Evolutionary conservation across 2,329 filamentous ascomycete species (phyloP).

Genomic region (Clarireedia sp.): DNA sequence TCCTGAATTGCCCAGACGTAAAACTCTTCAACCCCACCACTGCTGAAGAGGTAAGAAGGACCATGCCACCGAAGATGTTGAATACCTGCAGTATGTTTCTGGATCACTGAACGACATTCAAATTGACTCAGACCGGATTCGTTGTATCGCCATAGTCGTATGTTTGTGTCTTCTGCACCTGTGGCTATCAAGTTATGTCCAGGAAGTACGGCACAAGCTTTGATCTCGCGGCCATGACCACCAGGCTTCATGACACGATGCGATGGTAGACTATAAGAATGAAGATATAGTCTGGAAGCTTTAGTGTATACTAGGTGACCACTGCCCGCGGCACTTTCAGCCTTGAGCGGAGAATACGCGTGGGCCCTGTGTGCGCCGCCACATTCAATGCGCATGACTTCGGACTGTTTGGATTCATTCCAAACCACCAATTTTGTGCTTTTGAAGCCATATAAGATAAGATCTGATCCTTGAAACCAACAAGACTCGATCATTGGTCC

Average conservation of each 20-base stretch:
- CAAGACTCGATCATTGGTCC: constrained; percentile 70
- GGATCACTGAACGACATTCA: constrained; percentile 52
- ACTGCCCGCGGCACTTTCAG: constrained; percentile 23
- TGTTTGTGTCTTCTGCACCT: constrained; percentile 62
- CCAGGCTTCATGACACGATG: constrained; percentile 53
- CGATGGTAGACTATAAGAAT: constrained; percentile 32
- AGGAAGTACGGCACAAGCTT: constrained; percentile 45
- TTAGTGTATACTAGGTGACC: constrained; percentile 69
- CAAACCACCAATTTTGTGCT: constrained; percentile 74
- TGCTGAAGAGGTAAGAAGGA: constrained; percentile 64
- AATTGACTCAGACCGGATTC: constrained; percentile 2
- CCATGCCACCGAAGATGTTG: constrained; percentile 64
- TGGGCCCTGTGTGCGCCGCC: constrained; percentile 79
- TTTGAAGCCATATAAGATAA: constrained; percentile 75
- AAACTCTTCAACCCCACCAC: constrained; percentile 81
- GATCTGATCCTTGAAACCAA: constrained; percentile 47
- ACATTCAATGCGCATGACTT: constrained; percentile 67
- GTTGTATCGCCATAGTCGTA: constrained; percentile 60
- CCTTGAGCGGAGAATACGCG: constrained; percentile 37
- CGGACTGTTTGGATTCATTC: constrained; percentile 64
- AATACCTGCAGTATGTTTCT: constrained; percentile 74
- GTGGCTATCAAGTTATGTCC: constrained; percentile 47
- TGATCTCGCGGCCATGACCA: constrained; percentile 82
- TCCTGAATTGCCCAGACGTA: constrained; percentile 64
- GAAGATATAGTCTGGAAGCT: constrained; percentile 44